Base-by-base conservation (phyloP, 1,284 basidiomycete species). In the Ustilago trichophora region DNA sequence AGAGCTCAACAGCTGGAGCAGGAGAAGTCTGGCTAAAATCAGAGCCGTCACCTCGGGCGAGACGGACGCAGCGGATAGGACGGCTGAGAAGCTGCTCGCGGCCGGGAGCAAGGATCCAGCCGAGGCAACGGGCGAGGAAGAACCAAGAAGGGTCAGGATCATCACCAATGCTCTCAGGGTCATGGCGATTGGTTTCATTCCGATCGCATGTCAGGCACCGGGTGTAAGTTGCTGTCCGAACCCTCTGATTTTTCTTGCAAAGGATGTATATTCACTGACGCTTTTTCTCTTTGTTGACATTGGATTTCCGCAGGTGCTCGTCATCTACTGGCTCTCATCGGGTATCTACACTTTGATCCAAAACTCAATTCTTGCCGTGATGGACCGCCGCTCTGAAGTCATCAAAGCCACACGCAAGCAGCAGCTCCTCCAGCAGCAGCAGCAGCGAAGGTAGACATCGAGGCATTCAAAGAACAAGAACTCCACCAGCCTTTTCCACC, bases 251-350 rank as follows among this genome's bases (percentile, higher is more conserved):
- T n/a, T n/a, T n/a, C n/a, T n/a, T n/a, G n/a, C n/a, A n/a, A n/a
- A n/a, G n/a, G n/a, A n/a, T n/a, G n/a, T n/a, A n/a, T n/a, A n/a
- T n/a, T n/a, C n/a, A n/a, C n/a, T n/a, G n/a, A n/a, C n/a, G n/a
- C n/a, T n/a, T n/a, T n/a, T n/a, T n/a, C n/a, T n/a, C n/a, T n/a
- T n/a, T n/a, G n/a, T n/a, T n/a, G n/a, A n/a, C n/a, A n/a, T n/a
- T n/a, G n/a, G n/a, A n/a, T n/a, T n/a, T n/a, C n/a, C n/a, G 22
- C 51, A 93, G 90, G 87, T 89, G 42, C 85, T 94, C 16, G 85
- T 89, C 38, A 73, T 93, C 16, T 93, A 92, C 78, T 94, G 92
- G 92, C 84, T 90, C 3, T 88, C 90, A 6, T 93, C 91, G 7
- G 89, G 91, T 21, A 81, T 87, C 16, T 91, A 90, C 77, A 91